Base-by-base conservation (phyloP, 805 yeast genomes). In the Yarrowia porcina region DNA sequence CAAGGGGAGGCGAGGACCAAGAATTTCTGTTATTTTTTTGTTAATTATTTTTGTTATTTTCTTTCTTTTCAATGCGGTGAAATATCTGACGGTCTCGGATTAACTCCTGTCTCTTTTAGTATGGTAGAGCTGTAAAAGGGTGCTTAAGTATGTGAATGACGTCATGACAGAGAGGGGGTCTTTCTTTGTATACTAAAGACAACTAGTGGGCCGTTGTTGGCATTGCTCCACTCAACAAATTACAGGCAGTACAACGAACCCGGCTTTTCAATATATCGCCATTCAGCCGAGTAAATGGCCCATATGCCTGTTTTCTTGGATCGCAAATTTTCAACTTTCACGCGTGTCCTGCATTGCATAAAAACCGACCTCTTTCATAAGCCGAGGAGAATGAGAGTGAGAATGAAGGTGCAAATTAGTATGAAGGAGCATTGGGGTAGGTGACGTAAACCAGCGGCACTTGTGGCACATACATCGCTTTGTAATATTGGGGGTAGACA, bases 301-400 rank as follows among this genome's bases (percentile, higher is more conserved):
- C 44, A 21, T 21, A 39, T 21, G 49, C 20, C 49, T 42, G 30
- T 42, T 25, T 25, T 5, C 7, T 21, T 28, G 50, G 23, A 17
- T 44, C 23, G 20, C 49, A 44, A 28, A 12, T 44, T 44, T 42
- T 44, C 50, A 44, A 42, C 49, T 44, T 44, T 28, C 33, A 44
- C 50, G 35, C 50, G 35, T 27, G 23, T 27, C 50, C n/a, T 44
- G 50, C 50, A 44, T 44, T 44, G 50, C 50, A 44, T 44, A 44
- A 17, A 25, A 17, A 25, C 20, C 20, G 30, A n/a, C 28, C 30
- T 25, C 45, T 38, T 36, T 41, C 45, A 23, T 23, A 39, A 44
- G 50, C 50, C 50, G 50, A 44, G 50, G 45, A n/a, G n/a, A 41
- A 20, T 12, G 41, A n/a, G 38, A 35, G 15, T 7, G 38, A 17